Conservation (phyloP, 257 asterid species). For the Sherardia arvensis region DNA sequence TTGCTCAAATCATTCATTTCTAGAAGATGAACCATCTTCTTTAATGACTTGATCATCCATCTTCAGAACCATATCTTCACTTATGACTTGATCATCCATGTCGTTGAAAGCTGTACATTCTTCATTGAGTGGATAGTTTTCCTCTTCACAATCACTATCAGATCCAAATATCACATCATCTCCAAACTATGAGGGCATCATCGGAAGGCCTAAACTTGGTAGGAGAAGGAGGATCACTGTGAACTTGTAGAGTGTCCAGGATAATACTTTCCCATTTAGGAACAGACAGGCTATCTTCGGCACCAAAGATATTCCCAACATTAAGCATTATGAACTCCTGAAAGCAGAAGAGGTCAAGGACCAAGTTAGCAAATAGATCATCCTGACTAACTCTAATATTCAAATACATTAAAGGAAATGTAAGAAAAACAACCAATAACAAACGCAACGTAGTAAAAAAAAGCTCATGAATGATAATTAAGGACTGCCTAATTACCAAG, state of each 20-base stretch:
- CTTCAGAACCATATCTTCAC: slow-evolving; percentile 3
- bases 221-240: slow-evolving; percentile 83
- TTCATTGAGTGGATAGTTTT: slow-evolving; percentile 53
- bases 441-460: too few relatives aligned
- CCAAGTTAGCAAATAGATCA: slow-evolving; percentile 5
- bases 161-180: slow-evolving; percentile 58
- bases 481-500: too few relatives aligned
- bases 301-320: slow-evolving; percentile 88
- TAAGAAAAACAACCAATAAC: neutral
- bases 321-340: slow-evolving; percentile 94
- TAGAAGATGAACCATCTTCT: slow-evolving; percentile 16
- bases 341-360: slow-evolving; percentile 38
- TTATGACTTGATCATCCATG: too few relatives aligned
- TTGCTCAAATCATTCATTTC: slow-evolving; percentile 12
- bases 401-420: neutral
- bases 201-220: slow-evolving; percentile 73
- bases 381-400: neutral
- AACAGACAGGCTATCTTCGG: slow-evolving; percentile 84
- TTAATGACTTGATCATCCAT: slow-evolving; percentile 11
- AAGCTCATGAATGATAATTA: too few relatives aligned
- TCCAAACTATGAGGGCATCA: slow-evolving; percentile 45
- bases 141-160: slow-evolving; percentile 77
- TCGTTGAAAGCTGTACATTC: slow-evolving; percentile 29
- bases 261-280: slow-evolving; percentile 79
- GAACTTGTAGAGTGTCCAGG: slow-evolving; percentile 69